Conservation (phyloP, 2,329 filamentous ascomycete species). For the Aspergillus spinulosporus region DNA sequence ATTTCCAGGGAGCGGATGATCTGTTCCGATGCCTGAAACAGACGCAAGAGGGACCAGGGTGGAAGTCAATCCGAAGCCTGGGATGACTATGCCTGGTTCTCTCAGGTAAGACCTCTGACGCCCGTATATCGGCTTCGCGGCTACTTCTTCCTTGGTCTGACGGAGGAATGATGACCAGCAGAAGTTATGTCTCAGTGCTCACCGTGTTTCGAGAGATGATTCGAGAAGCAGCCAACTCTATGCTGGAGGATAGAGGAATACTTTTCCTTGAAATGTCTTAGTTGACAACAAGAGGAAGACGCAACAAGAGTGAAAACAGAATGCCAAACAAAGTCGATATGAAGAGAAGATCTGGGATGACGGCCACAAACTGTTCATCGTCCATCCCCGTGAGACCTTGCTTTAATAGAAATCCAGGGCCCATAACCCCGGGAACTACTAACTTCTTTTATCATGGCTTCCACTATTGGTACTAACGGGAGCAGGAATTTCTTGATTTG, state of each 20-base stretch:
- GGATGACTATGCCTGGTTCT: not conserved
- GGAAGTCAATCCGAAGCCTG: not conserved
- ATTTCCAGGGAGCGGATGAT: not conserved
- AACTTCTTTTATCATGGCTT: constrained; percentile 16
- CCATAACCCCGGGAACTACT: constrained; percentile 11
- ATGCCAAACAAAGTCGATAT: not conserved
- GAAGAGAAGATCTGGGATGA: not conserved
- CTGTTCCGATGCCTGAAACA: not conserved
- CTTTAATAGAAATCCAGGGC: constrained; percentile 12
- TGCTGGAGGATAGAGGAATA: constrained; percentile 2
- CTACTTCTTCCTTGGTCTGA: constrained; percentile 4
- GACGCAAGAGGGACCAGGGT: not conserved
- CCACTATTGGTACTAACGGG: constrained; percentile 7
- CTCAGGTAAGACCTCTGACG: not conserved
- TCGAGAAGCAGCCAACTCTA: constrained; percentile 13
- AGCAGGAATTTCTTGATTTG: constrained; percentile 10
- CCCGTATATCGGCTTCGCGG: constrained; percentile 1
- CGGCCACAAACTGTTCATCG: not conserved
- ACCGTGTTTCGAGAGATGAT: constrained; percentile 9
- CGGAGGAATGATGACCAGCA: constrained; percentile 1
- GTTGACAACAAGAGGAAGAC: constrained; percentile 1
- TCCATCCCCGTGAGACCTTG: constrained; percentile 1
- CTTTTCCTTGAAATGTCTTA: constrained; percentile 11
- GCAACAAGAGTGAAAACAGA: not conserved
- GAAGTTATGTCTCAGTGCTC: constrained; percentile 16